Evolutionary conservation across 78 protist species (phyloP).

Genomic region (Trichosphaerium sp.): DNA sequence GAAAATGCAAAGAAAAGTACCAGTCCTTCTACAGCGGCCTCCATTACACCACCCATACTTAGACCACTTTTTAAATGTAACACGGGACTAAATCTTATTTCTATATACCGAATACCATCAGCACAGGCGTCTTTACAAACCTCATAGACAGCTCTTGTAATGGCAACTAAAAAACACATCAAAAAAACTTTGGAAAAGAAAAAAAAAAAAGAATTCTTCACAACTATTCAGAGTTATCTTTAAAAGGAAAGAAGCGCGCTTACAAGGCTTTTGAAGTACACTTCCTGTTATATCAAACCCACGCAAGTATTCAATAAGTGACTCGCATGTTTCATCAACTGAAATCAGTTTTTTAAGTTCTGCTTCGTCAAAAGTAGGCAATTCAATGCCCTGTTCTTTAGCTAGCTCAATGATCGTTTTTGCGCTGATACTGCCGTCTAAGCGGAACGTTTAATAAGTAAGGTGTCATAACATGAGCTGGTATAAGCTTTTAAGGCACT

Average conservation of each 20-base stretch:
- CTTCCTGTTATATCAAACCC: conserved; percentile 10
- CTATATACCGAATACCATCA: conserved; percentile 66
- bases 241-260: background rate
- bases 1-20: conserved; percentile 31
- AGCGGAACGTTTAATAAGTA: conserved; percentile 9
- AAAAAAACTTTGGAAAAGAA: too few species aligned
- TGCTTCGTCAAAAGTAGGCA: conserved; percentile 39
- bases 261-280: conserved; percentile 14
- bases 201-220: too few species aligned
- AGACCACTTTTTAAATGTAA: conserved; percentile 48
- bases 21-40: conserved; percentile 55
- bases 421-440: conserved; percentile 35
- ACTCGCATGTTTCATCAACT: conserved; percentile 14
- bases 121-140: conserved; percentile 45
- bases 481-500: background rate
- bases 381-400: conserved; percentile 21
- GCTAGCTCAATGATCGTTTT: conserved; percentile 32
- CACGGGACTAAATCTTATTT: conserved; percentile 71
- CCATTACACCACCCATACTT: conserved; percentile 42
- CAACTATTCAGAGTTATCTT: too few species aligned
- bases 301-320: conserved; percentile 24
- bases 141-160: conserved; percentile 52
- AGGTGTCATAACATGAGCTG: background rate
- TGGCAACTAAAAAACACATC: conserved; percentile 37
- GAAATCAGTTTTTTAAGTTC: conserved; percentile 13